Percentiles rank a stretch among this genome's conserved stretches.
Conservation (phyloP, 495 filamentous ascomycete genomes). For the Cryomyces minteri region DNA sequence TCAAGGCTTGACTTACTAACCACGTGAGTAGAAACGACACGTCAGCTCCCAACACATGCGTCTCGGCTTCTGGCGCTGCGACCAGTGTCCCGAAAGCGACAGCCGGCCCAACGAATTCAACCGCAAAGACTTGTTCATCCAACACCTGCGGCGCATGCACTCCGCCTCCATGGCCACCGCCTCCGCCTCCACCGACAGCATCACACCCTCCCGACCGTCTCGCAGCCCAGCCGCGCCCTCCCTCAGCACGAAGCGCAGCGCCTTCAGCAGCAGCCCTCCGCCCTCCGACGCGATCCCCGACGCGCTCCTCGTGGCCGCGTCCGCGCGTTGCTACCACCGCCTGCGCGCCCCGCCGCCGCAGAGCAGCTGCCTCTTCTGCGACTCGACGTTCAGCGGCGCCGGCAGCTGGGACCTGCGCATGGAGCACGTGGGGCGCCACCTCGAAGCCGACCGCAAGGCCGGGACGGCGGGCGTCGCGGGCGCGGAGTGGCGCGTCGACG, state of each 20-base stretch:
- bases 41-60: slow-evolving; percentile 65
- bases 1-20: no score
- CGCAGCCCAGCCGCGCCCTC: not conserved
- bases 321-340: slow-evolving; percentile 33
- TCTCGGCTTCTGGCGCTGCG: slow-evolving; percentile 64
- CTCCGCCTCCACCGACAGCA: not conserved
- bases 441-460: no score
- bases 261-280: no score
- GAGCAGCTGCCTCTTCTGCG: slow-evolving; percentile 55
- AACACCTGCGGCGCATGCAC: slow-evolving; percentile 92
- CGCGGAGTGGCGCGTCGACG: no score
- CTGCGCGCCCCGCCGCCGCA: slow-evolving; percentile 41
- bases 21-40: slow-evolving; percentile 43
- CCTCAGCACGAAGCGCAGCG: not conserved
- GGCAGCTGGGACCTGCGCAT: slow-evolving; percentile 67
- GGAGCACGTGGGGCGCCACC: slow-evolving; percentile 79
- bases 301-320: not conserved
- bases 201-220: no score
- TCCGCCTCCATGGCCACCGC: not conserved
- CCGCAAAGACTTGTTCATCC: slow-evolving; percentile 83
- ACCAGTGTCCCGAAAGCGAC: slow-evolving; percentile 33
- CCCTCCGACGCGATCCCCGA: no score
- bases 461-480: no score
- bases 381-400: slow-evolving; percentile 35
- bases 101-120: slow-evolving; percentile 52